Evolutionary conservation across 2,329 filamentous ascomycete species (phyloP).

Genomic region (Fusarium nisikadoi): DNA sequence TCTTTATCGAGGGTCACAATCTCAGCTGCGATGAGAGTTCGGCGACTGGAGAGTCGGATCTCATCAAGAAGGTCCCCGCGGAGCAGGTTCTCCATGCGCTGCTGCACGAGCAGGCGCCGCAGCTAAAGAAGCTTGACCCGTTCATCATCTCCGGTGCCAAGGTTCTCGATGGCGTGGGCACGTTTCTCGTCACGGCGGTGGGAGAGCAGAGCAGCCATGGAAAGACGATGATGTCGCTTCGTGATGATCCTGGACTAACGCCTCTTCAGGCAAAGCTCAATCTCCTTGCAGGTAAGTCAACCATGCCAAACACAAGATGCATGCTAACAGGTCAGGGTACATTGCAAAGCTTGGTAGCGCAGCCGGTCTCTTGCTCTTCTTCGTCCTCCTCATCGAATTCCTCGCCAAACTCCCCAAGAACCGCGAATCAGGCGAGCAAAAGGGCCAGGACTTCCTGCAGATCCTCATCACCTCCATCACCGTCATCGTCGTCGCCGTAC

Average conservation of each 20-base stretch:
- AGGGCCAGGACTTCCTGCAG: conserved; percentile 66
- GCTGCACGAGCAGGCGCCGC: conserved; percentile 55
- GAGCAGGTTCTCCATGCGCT: conserved; percentile 68
- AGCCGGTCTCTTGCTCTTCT: conserved; percentile 76
- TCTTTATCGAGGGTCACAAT: conserved; percentile 67
- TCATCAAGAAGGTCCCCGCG: conserved; percentile 72
- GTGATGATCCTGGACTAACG: conserved; percentile 61
- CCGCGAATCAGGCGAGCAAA: conserved; percentile 59
- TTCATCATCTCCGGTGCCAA: conserved; percentile 69
- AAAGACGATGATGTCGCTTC: conserved; percentile 66
- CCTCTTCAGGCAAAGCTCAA: conserved; percentile 65
- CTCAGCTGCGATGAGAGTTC: conserved; percentile 77
- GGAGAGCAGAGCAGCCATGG: conserved; percentile 64
- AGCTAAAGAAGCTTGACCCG: conserved; percentile 65
- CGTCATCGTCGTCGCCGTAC: conserved; percentile 73
- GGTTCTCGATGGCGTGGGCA: conserved; percentile 65
- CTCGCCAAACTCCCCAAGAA: conserved; percentile 68
- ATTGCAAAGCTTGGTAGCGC: conserved; percentile 63
- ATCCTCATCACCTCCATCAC: conserved; percentile 74
- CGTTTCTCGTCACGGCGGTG: conserved; percentile 64
- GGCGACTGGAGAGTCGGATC: conserved; percentile 77
- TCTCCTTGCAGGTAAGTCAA: conserved; percentile 32
- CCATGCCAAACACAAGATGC: rapidly evolving
- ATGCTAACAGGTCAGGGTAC: conserved; percentile 18
- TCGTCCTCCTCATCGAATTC: conserved; percentile 84